phyloP scores from a whole-genome alignment of 2,329 filamentous ascomycete species.

The Rhynchosporium secalis region DNA sequence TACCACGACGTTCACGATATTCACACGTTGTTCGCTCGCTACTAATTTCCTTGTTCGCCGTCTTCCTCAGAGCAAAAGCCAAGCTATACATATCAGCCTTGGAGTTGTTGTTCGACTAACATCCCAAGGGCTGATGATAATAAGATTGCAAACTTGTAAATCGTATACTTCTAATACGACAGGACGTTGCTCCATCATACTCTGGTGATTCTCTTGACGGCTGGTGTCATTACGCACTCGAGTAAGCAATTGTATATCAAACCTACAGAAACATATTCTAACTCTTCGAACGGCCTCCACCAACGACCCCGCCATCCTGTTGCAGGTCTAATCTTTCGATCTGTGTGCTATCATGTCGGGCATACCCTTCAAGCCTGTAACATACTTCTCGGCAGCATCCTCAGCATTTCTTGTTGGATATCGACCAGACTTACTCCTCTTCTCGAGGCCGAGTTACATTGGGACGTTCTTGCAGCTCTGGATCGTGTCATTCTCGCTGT shows the following conservation, averaged over 20 bases:
- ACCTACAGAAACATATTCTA: background rate
- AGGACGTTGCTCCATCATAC: background rate
- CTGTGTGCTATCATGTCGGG: conserved; percentile 23
- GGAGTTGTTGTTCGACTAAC: background rate
- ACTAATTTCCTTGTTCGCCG: background rate
- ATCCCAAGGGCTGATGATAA: background rate
- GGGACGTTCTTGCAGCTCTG: conserved; percentile 46
- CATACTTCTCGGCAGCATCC: conserved; percentile 28
- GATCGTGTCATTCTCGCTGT: conserved; percentile 40
- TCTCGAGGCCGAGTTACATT: conserved; percentile 37
- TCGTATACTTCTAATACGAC: background rate
- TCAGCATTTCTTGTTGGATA: conserved; percentile 32
- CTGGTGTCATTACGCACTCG: background rate
- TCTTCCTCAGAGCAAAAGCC: background rate
- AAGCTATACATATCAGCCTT: background rate
- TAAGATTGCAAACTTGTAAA: background rate
- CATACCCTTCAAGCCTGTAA: conserved; percentile 33
- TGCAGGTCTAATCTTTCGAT: background rate
- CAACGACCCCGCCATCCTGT: background rate
- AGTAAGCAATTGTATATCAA: background rate
- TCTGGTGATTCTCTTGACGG: conserved; percentile 1
- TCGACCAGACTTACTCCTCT: conserved; percentile 32
- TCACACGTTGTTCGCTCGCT: conserved; percentile 2
- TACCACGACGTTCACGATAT: background rate
- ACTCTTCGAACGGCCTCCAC: background rate